phyloP scores from a whole-genome alignment of 805 yeast genomes.

The Candida easanensis region DNA sequence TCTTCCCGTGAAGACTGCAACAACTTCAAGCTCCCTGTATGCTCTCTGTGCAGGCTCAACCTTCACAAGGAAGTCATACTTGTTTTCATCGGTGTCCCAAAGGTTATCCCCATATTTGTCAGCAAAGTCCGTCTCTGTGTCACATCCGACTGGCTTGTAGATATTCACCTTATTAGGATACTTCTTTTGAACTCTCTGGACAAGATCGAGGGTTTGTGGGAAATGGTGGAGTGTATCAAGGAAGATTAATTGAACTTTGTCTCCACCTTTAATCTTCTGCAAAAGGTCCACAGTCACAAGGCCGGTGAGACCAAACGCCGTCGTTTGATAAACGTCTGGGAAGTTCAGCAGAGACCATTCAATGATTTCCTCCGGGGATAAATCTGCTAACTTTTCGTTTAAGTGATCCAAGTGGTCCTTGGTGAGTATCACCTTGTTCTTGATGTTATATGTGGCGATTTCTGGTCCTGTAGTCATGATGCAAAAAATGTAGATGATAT shows the following conservation, averaged over 20 bases:
- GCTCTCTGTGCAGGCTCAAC: slow-evolving; percentile 93
- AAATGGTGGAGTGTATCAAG: slow-evolving; percentile 91
- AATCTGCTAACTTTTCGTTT: slow-evolving; percentile 54
- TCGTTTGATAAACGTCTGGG: slow-evolving; percentile 82
- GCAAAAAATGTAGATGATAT: neutral
- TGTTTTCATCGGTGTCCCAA: slow-evolving; percentile 80
- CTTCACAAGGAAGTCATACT: slow-evolving; percentile 83
- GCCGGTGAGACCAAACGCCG: slow-evolving; percentile 95
- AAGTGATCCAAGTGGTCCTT: slow-evolving; percentile 60
- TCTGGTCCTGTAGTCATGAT: slow-evolving; percentile 3
- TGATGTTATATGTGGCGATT: slow-evolving; percentile 22
- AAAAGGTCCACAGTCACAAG: slow-evolving; percentile 84
- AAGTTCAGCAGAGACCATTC: slow-evolving; percentile 83
- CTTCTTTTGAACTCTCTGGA: slow-evolving; percentile 50
- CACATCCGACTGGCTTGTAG: slow-evolving; percentile 60
- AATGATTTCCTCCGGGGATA: slow-evolving; percentile 67
- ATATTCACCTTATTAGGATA: slow-evolving; percentile 63
- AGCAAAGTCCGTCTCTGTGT: slow-evolving; percentile 61
- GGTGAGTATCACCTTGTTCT: slow-evolving; percentile 36
- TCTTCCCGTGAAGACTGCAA: slow-evolving; percentile 89
- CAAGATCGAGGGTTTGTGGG: slow-evolving; percentile 85
- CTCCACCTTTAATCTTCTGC: slow-evolving; percentile 42
- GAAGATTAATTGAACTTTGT: slow-evolving; percentile 72
- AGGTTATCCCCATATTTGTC: slow-evolving; percentile 66
- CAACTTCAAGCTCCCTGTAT: slow-evolving; percentile 65